Base-by-base conservation (phyloP, 2,329 filamentous ascomycete genomes). In the Pezicula rhizophila region DNA sequence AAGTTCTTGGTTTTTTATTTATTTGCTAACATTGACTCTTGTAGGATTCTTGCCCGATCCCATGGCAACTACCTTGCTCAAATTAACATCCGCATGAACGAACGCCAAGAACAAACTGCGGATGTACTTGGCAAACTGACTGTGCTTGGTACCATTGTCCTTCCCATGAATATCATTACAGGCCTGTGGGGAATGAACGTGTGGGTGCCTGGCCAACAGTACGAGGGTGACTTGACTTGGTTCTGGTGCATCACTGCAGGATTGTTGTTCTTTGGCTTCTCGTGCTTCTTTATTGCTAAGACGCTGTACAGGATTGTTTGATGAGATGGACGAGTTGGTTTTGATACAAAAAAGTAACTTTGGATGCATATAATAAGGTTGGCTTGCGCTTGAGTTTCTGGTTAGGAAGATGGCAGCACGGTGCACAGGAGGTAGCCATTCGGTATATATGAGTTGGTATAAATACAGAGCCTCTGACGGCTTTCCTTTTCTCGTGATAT, bases 161-260 rank as follows among this genome's bases (percentile, higher is more conserved):
- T 99, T 49, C 93, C 93, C 10, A 96, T 99, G 91, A 99, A 99
- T 66, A 95, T 99, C 64, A 92, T 99, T 61, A 97, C 93, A 2
- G 93, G 93, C 58, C 82, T 97, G 61, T 99, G 92, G 91, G 93
- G 92, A 45, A 97, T 97, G 92, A 99, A 99, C 74, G 87, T 92
- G 33, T 89, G 89, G 75, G 93, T 99, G 0, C 93, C 93, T 0
- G 93, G 93, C 2, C 92, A 97, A 67, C 85, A 92, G 41, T 73
- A 83, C 51, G 89, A 95, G 56, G 77, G 76, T 14, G 86, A 86
- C 60, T 69, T 92, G 45, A 73, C 71, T 20, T 93, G 87, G 87
- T 93, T 91, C 65, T 80, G 76, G 64, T 81, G 75, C 49, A 82
- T 85, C 60, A 93, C 90, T 1, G 86, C 75, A 1, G 87, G 87